Evolutionary conservation across 306 rosid genomes (phyloP).

Genomic region (Cyclanthera cordifolia): DNA sequence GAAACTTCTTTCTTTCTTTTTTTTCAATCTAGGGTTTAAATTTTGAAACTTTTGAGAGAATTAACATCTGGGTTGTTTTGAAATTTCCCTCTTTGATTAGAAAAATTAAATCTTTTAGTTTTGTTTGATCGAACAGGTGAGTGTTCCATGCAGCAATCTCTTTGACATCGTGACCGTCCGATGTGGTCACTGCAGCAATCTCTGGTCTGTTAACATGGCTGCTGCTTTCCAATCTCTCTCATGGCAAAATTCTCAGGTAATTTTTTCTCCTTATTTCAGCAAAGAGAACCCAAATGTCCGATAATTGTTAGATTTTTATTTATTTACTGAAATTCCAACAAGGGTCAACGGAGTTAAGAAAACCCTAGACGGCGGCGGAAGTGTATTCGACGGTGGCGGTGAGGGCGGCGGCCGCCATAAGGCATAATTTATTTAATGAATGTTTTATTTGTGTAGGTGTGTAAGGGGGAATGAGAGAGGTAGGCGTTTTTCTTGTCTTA

Average conservation of each 20-base stretch:
- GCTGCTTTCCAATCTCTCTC: constrained; percentile 87
- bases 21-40: not conserved
- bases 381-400: not conserved
- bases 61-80: not conserved
- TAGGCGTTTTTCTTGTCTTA: not conserved
- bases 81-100: not conserved
- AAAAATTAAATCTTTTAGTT: not conserved
- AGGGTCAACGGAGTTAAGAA: not conserved
- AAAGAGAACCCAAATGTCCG: not conserved
- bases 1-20: not conserved
- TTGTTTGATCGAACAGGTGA: constrained; percentile 41
- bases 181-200: constrained; percentile 98
- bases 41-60: not conserved
- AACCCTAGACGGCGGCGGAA: constrained; percentile 1
- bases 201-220: constrained; percentile 99
- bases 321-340: not conserved
- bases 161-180: constrained; percentile 95
- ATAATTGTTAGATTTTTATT: not conserved
- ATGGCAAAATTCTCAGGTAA: constrained; percentile 29
- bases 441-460: not conserved
- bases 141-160: constrained; percentile 96
- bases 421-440: not conserved
- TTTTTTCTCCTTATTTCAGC: not conserved
- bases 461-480: not conserved
- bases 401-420: not conserved